Conservation (phyloP, 192 early-diverging fungal species). For the Coemansia sp. region DNA sequence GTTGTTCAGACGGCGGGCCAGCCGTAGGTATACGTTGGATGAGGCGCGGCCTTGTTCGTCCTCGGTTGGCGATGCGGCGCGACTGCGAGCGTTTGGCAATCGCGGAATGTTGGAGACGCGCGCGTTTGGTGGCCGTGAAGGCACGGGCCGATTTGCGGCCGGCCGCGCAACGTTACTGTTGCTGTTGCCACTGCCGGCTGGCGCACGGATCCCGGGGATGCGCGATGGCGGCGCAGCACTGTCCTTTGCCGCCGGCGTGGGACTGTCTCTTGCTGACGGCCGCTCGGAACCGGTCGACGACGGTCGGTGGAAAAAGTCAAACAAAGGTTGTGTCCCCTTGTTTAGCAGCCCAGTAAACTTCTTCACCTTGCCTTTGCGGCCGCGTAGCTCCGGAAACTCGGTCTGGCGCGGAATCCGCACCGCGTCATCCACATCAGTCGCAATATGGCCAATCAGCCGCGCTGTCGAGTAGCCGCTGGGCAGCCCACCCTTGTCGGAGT, state of each 20-base stretch:
- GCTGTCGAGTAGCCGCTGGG: constrained; percentile 21
- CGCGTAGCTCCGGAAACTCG: constrained; percentile 41
- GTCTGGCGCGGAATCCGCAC: constrained; percentile 26
- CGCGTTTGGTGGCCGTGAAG: constrained; percentile 10
- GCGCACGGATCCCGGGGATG: constrained; percentile 30
- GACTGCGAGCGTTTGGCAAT: constrained; percentile 15
- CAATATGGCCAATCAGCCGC: constrained; percentile 36
- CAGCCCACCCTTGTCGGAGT: neutral
- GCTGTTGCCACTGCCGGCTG: neutral
- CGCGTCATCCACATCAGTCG: constrained; percentile 28
- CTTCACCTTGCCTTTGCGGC: constrained; percentile 17
- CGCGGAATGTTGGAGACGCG: constrained; percentile 43
- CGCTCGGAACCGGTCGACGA: neutral
- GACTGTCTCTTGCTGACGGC: too few relatives aligned
- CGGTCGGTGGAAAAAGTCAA: constrained; percentile 29
- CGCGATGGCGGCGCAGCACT: constrained; percentile 23
- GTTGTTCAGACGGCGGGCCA: constrained; percentile 42
- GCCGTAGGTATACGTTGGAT: constrained; percentile 41
- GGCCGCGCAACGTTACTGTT: neutral
- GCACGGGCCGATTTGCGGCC: neutral
- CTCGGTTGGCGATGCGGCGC: neutral
- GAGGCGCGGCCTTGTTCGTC: constrained; percentile 5
- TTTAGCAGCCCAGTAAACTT: constrained; percentile 19
- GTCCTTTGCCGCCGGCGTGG: too few relatives aligned
- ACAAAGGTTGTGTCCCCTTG: constrained; percentile 22